Conservation (phyloP, 2,329 filamentous ascomycete genomes). For the Eutypella sp. region DNA sequence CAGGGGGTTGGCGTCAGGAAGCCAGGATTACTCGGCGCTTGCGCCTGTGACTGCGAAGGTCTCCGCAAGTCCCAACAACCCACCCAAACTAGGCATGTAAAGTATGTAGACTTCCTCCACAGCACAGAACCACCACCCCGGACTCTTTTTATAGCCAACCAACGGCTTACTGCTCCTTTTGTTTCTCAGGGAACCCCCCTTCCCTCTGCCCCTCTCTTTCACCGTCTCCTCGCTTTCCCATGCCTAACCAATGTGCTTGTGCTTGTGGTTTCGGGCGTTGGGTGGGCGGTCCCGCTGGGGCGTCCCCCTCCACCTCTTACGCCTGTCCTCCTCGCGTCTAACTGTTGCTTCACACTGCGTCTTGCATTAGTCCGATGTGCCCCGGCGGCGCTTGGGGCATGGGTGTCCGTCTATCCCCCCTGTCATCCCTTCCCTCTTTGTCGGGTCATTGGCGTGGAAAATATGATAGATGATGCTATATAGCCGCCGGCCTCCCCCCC, state of each 20-base stretch:
- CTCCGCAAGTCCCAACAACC: too few relatives aligned
- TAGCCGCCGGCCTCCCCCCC: slow-evolving; percentile 19
- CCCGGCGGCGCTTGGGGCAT: slow-evolving; percentile 16
- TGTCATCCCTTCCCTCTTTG: slow-evolving; percentile 12
- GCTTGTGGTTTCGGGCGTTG: too few relatives aligned
- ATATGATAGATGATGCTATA: slow-evolving; percentile 21
- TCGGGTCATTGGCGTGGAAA: slow-evolving; percentile 9
- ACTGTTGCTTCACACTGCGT: slow-evolving; percentile 19
- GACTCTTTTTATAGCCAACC: slow-evolving; percentile 35
- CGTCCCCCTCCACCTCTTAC: slow-evolving; percentile 12
- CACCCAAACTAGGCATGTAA: slow-evolving; percentile 19
- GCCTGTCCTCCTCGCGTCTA: slow-evolving; percentile 23
- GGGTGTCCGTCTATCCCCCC: slow-evolving; percentile 1
- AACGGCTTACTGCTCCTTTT: slow-evolving; percentile 9
- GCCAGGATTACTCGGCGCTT: slow-evolving; percentile 31
- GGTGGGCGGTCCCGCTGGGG: too few relatives aligned
- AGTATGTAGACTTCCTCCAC: slow-evolving; percentile 20
- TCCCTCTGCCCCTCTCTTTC: slow-evolving; percentile 19
- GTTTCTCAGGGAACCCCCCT: too few relatives aligned
- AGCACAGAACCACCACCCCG: too few relatives aligned
- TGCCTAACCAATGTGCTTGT: too few relatives aligned
- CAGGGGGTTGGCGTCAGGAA: slow-evolving; percentile 19
- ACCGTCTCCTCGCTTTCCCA: slow-evolving; percentile 10
- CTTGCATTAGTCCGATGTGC: slow-evolving; percentile 24
- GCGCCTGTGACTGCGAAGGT: slow-evolving; percentile 26